A percentile compares a stretch with the other conserved stretches of the same genome.
Conservation (phyloP, 192 early-diverging fungal species). For the Radiomyces spectabilis region DNA sequence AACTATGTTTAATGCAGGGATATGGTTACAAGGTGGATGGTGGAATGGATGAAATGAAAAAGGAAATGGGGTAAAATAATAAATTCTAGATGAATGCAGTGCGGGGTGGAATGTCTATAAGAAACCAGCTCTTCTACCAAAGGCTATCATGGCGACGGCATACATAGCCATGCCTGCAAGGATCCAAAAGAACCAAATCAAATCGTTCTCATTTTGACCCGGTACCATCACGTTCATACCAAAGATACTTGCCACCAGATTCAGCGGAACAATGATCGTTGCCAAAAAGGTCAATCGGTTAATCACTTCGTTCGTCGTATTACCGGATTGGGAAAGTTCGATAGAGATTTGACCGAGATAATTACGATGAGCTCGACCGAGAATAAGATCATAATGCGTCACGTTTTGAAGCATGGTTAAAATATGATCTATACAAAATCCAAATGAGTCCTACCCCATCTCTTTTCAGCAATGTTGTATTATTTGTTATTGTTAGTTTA, state of each 20-base stretch:
- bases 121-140: conserved; percentile 12
- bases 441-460: not conserved
- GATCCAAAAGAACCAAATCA: conserved; percentile 19
- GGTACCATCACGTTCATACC: conserved; percentile 58
- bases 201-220: conserved; percentile 7
- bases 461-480: not conserved
- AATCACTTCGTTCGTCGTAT: conserved; percentile 83
- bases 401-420: conserved; percentile 59
- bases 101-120: not conserved
- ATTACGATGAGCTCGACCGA: conserved; percentile 68
- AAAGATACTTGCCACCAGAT: conserved; percentile 69
- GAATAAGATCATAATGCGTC: conserved; percentile 62
- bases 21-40: too few species aligned
- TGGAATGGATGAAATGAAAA: too few species aligned
- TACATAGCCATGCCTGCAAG: conserved; percentile 10
- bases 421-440: conserved; percentile 47
- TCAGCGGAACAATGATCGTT: conserved; percentile 84
- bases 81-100: not conserved
- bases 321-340: conserved; percentile 62
- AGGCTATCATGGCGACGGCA: not conserved
- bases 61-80: too few species aligned
- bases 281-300: conserved; percentile 83
- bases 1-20: too few species aligned
- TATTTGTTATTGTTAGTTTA: not conserved
- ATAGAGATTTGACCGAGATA: conserved; percentile 76